phyloP scores from a whole-genome alignment of 148 eudicot species.

The Rhododendron williamsianum region DNA sequence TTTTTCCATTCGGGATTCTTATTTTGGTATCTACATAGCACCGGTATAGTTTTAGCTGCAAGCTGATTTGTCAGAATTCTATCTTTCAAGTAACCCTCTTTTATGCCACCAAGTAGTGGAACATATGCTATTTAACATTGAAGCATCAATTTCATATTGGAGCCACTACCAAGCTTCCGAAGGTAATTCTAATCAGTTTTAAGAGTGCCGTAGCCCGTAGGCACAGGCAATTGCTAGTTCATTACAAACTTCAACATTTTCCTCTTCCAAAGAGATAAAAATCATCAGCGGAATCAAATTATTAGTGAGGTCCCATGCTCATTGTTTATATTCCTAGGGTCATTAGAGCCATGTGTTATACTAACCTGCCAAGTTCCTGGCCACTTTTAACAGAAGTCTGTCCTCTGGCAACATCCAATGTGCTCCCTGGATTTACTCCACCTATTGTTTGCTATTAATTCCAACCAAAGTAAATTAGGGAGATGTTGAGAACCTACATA shows the following conservation, averaged over 20 bases:
- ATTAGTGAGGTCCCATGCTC: background rate
- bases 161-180: background rate
- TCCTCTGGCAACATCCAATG: constrained; percentile 31
- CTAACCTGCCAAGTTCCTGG: constrained; percentile 65
- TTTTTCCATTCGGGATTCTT: too few relatives aligned
- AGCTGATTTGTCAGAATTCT: background rate
- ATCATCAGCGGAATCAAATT: background rate
- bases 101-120: background rate
- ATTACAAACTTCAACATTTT: background rate
- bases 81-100: background rate
- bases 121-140: background rate
- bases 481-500: background rate
- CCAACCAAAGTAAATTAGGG: constrained; percentile 4
- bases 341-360: background rate
- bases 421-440: constrained; percentile 35
- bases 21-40: too few relatives aligned
- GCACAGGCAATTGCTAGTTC: background rate
- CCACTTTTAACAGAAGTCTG: constrained; percentile 42
- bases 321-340: background rate
- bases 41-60: background rate
- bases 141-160: background rate
- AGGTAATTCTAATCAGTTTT: background rate
- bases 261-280: background rate
- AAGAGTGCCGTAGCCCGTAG: background rate
- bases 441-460: constrained; percentile 29